Evolutionary conservation across 306 rosid species (phyloP), one percentile per base, ranked within the genome.

Genomic region (Biancaea sappan): DNA sequence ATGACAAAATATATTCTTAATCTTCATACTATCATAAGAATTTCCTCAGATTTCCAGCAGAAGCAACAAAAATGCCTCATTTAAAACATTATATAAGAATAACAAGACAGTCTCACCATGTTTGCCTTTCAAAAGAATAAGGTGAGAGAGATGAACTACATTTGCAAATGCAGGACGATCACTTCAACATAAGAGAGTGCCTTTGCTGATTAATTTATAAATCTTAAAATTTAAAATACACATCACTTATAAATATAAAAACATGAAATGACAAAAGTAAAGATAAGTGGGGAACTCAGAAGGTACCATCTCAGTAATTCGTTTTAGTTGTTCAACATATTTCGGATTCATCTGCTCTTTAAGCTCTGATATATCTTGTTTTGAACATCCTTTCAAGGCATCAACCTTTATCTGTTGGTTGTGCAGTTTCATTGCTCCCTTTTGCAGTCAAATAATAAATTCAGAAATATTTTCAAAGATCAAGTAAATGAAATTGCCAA

Each of bases 261-360:
- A 29, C 66, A 60, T 9, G 4, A 60, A 18, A 60, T 60, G 26
- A 34, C 62, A 26, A 34, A 34, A 56, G n/a, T 9, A 56, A 56
- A 56, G 14, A 26, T 2, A 56, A 4, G 4, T 26, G 19, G 9
- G 62, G 62, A 9, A 26, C 7, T 60, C 16, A 18, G 44, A 60
- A 60, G 16, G 0, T 88, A 93, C 98, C 97, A 91, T 89, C 84
- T 86, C 97, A 52, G 92, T 85, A 81, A 93, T 88, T 79, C 89
- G 89, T 57, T 84, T 79, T 21, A 93, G 90, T 80, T 93, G 97
- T 10, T 85, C 85, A 0, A 86, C 96, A 75, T 89, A 80, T 54
- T 89, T 60, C 19, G 34, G 86, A 52, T 84, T 84, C 89, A 88
- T 86, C 73, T 80, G 86, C 69, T 85, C 82, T 79, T 83, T 85